Evolutionary conservation across 73 alveolate genomes (phyloP).

Genomic region (Tetrahymena borealis): DNA sequence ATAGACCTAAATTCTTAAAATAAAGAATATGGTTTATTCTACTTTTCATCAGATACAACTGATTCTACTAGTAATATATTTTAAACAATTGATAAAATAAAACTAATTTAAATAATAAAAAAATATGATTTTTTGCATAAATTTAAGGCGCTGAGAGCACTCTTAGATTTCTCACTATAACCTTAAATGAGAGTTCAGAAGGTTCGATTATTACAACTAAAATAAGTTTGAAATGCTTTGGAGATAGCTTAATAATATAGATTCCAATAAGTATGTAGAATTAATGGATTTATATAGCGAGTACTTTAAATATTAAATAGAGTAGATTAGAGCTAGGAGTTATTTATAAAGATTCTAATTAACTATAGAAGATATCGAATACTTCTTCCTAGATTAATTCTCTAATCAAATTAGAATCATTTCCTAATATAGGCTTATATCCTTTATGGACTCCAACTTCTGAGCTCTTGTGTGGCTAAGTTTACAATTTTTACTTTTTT

Average conservation of each 20-base stretch:
- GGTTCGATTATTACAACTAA: not conserved
- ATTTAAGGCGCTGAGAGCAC: not conserved
- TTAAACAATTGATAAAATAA: too few relatives aligned
- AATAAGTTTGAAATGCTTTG: not conserved
- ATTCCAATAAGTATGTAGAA: not conserved
- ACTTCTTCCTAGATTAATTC: not conserved
- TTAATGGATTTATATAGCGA: not conserved
- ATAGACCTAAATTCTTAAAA: not conserved
- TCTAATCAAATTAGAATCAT: not conserved
- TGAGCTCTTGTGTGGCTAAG: not conserved
- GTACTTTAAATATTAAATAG: not conserved
- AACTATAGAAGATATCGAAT: not conserved
- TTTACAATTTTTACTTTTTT: not conserved
- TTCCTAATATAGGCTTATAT: not conserved
- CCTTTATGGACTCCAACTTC: not conserved
- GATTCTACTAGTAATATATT: not conserved
- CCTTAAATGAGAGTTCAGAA: not conserved
- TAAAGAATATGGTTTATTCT: not conserved
- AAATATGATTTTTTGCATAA: not conserved
- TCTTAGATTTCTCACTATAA: not conserved
- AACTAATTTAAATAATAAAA: too few relatives aligned
- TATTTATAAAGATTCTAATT: not conserved
- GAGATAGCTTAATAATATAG: not conserved
- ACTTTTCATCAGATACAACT: not conserved
- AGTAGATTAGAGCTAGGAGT: not conserved